Base-by-base conservation (phyloP, 169 alveolate genomes). In the Plasmodium fragile region DNA sequence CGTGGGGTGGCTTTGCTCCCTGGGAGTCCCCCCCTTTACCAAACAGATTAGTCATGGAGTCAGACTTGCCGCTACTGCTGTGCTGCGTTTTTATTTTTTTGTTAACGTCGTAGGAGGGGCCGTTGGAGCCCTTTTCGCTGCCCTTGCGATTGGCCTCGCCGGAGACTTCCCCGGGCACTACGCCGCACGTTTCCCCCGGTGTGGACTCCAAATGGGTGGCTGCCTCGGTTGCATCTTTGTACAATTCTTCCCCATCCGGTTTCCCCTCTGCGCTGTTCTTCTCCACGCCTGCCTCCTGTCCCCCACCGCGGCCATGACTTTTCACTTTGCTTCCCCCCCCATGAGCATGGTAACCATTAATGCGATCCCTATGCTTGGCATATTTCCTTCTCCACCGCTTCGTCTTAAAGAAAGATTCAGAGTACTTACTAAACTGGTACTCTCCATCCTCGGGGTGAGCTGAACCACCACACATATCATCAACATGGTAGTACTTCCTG, bases 321-420 rank as follows among this genome's bases (percentile, higher is more conserved):
- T 7, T 49, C 59, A 16, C 59, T 10, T 0, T n/a, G 4, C n/a
- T 2, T 11, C 59, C 3, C 1, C 36, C 41, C 75, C 32, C 36
- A 10, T 80, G 34, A 10, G 59, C 11, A 13, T 2, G 11, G 59
- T 34, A 28, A 45, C 30, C 65, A 5, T 45, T 80, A 13, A 41
- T 49, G 0, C 8, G 30, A 3, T 53, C 18, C 49, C 41, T 55
- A 43, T 75, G 65, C 32, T 69, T 85, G 8, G 18, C 52, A 75
- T 85, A 85, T 59, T n/a, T 30, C 69, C 8, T 85, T 75, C 55
- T 85, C 93, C 93, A 85, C 55, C 53, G 73, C 41, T 43, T 52
- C 0, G 85, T 73, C 43, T 30, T 39, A 53, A 73, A 85, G 43
- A 73, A 85, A 30, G 78, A 10, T 3, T 52, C 34, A 2, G 85